Base-by-base conservation (phyloP, 768 basidiomycete species). In the Naematelia aurantialba region DNA sequence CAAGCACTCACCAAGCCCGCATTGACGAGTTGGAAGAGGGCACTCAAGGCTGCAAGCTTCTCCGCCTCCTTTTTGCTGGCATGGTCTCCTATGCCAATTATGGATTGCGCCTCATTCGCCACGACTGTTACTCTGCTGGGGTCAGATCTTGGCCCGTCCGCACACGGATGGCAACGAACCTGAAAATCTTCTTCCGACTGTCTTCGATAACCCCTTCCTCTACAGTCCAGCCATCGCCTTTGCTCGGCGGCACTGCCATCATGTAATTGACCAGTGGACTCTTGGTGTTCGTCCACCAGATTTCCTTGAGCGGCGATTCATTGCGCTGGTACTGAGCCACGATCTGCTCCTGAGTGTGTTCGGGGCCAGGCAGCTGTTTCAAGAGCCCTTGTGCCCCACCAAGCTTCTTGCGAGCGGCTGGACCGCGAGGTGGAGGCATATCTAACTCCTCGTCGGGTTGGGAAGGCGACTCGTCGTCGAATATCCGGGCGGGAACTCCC, bases 31-130 rank as follows among this genome's bases (percentile, higher is more conserved):
- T 92, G 89, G 70, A 87, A 83, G 30, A 88, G 75, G 5, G 85
- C 87, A 45, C 85, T 85, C 24, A 91, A 77, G 1, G 87, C 86
- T 4, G 89, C 89, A n/a, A 91, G 79, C 72, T 82, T 82, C 65
- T 87, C 84, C 0, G 91, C 85, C 21, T 85, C 81, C 65, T 85
- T 86, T 74, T 81, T 85, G 13, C 77, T 79, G 3, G 73, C 11
- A 47, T 80, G 78, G 75, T 89, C 87, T 5, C 88, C 89, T 2
- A 85, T 74, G 5, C 83, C 89, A 55, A 82, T 67, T 30, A 89
- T 72, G 25, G 67, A 70, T 5, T 63, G 25, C 19, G 56, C 52
- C 10, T 52, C 45, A 52, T 76, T 72, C 17, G 67, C 69, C 10
- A 64, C 59, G n/a, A 78, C 67, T 24, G 71, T 70, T 14, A 66